A percentile compares a stretch with the other conserved stretches of the same genome.
phyloP scores from a whole-genome alignment of 495 filamentous ascomycete species.

The Talaromyces liani region DNA sequence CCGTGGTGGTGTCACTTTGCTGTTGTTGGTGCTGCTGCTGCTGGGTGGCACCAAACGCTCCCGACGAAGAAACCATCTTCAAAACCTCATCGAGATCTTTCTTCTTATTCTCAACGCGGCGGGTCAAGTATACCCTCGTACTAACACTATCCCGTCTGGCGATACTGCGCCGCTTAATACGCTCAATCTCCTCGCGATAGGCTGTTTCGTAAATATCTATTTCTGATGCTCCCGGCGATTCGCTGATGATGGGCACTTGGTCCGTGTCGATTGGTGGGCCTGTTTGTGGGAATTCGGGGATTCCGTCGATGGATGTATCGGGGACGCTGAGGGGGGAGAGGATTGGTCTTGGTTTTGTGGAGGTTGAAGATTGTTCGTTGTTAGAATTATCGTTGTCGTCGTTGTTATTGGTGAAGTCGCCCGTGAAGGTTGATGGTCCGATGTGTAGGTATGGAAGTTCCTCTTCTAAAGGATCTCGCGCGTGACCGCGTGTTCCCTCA shows the following conservation, averaged over 20 bases:
- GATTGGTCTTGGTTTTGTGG: slow-evolving; percentile 11
- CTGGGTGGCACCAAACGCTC: too few relatives aligned
- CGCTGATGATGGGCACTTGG: slow-evolving; percentile 51
- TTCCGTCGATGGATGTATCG: slow-evolving; percentile 13
- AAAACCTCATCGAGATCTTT: slow-evolving; percentile 29
- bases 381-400: slow-evolving; percentile 6
- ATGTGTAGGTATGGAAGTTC: slow-evolving; percentile 65
- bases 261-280: slow-evolving; percentile 9
- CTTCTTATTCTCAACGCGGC: slow-evolving; percentile 47
- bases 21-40: neutral
- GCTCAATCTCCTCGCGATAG: slow-evolving; percentile 72
- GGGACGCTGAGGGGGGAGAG: slow-evolving; percentile 11
- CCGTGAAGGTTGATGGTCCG: slow-evolving; percentile 48
- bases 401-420: slow-evolving; percentile 19
- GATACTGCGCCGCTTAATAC: slow-evolving; percentile 46
- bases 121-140: slow-evolving; percentile 48
- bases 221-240: slow-evolving; percentile 73
- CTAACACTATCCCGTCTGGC: slow-evolving; percentile 16
- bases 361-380: slow-evolving; percentile 10
- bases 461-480: slow-evolving; percentile 54
- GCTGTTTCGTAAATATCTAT: slow-evolving; percentile 84
- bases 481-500: slow-evolving; percentile 53
- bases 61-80: slow-evolving; percentile 21
- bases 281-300: slow-evolving; percentile 12
- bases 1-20: too few relatives aligned